Conservation (phyloP, 345 rosid genomes). For the Linum trigynum region DNA sequence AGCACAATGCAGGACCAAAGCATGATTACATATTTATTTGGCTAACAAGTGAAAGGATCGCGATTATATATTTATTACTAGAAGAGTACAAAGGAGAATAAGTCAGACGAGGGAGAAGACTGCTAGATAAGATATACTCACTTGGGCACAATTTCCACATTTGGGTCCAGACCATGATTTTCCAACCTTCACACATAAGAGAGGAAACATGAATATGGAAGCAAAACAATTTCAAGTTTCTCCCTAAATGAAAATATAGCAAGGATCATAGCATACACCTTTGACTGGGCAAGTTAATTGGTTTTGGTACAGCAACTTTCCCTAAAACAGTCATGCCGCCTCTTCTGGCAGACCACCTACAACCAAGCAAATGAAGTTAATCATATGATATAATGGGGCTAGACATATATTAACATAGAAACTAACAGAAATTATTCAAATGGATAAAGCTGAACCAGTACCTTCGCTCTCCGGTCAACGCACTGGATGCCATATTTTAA, state of each 20-base stretch:
- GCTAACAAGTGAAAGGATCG: background rate
- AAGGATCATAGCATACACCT: slow-evolving; percentile 38
- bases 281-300: slow-evolving; percentile 96
- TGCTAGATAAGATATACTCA: slow-evolving; percentile 31
- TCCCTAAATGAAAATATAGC: background rate
- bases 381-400: background rate
- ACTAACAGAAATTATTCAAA: background rate
- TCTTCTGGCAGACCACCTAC: slow-evolving; percentile 78
- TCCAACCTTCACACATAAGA: slow-evolving; percentile 61
- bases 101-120: slow-evolving; percentile 1
- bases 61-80: background rate
- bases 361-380: background rate
- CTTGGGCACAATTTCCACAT: slow-evolving; percentile 99
- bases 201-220: slow-evolving; percentile 2
- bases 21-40: background rate
- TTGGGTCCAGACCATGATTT: slow-evolving; percentile 92
- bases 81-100: background rate
- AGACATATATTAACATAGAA: background rate
- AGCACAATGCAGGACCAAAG: slow-evolving; percentile 3
- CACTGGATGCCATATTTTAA: slow-evolving; percentile 43
- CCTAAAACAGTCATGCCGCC: slow-evolving; percentile 90
- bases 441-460: slow-evolving; percentile 9
- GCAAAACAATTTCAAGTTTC: background rate
- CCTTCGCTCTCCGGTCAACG: slow-evolving; percentile 51
- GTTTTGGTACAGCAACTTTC: slow-evolving; percentile 93